Conservation (phyloP, 2,329 filamentous ascomycete genomes). For the Aspergillus clavatus region DNA sequence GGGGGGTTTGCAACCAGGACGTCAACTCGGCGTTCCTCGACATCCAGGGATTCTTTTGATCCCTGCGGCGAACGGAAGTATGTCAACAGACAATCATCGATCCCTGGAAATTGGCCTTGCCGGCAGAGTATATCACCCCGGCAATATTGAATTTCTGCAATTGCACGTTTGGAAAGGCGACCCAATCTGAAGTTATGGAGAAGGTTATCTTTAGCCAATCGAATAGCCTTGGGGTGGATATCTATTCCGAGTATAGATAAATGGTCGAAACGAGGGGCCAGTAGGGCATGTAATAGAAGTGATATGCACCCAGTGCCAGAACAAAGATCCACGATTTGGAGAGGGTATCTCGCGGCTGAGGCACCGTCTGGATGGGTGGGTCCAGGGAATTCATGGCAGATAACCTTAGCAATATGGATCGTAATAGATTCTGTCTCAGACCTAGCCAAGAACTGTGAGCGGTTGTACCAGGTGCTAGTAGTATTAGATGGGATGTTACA, state of each 20-base stretch:
- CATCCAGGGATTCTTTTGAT: background rate
- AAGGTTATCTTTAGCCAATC: conserved; percentile 62
- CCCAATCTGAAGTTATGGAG: conserved; percentile 43
- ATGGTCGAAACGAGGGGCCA: conserved; percentile 39
- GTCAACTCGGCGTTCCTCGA: conserved; percentile 42
- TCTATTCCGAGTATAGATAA: conserved; percentile 67
- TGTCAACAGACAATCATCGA: conserved; percentile 14
- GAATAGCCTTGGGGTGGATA: conserved; percentile 61
- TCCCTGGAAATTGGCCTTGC: conserved; percentile 1
- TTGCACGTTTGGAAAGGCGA: conserved; percentile 22
- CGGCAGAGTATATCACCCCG: conserved; percentile 41
- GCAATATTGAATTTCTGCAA: conserved; percentile 43
- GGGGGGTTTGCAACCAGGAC: conserved; percentile 85
- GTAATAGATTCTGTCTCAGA: conserved; percentile 69
- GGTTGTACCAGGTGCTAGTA: background rate
- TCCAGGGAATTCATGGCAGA: conserved; percentile 24
- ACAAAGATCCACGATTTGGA: conserved; percentile 78
- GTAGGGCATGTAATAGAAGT: conserved; percentile 64
- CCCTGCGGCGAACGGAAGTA: background rate
- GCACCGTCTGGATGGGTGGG: background rate
- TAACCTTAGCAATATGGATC: conserved; percentile 48
- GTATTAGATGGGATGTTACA: background rate
- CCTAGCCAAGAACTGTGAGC: conserved; percentile 28
- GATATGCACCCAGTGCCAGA: conserved; percentile 89
- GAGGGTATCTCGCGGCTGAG: conserved; percentile 11